Conservation (phyloP, 805 yeast species). For the Nakazawaea anatomiae region DNA sequence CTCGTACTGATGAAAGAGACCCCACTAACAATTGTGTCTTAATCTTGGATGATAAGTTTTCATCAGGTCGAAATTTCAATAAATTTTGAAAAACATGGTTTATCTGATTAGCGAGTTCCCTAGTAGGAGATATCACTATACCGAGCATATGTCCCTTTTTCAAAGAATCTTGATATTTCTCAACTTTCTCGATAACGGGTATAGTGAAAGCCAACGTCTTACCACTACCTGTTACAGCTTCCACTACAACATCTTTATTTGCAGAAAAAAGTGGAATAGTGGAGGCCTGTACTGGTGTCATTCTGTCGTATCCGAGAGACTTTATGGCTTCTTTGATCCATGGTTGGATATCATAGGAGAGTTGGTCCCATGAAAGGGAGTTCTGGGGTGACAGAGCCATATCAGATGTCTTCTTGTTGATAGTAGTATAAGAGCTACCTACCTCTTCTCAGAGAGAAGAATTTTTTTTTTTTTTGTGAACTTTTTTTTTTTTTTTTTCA, state of each 20-base stretch:
- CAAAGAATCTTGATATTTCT: conserved; percentile 26
- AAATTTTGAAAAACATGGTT: conserved; percentile 57
- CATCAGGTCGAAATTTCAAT: conserved; percentile 51
- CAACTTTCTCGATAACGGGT: conserved; percentile 70
- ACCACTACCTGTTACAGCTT: conserved; percentile 98
- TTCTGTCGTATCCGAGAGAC: conserved; percentile 67
- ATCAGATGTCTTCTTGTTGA: background rate
- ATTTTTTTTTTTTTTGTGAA: background rate
- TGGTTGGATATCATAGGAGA: conserved; percentile 49
- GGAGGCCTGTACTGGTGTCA: conserved; percentile 98
- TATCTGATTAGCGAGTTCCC: conserved; percentile 65
- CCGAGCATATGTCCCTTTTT: conserved; percentile 67
- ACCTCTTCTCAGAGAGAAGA: background rate
- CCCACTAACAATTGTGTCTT: conserved; percentile 62
- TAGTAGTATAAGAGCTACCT: too few species aligned
- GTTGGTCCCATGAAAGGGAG: conserved; percentile 58
- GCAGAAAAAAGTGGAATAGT: conserved; percentile 79
- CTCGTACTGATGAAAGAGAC: conserved; percentile 55
- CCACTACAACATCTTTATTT: conserved; percentile 93
- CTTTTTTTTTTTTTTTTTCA: too few species aligned
- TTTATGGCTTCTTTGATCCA: conserved; percentile 69
- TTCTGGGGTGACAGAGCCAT: conserved; percentile 17
- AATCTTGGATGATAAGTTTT: conserved; percentile 23
- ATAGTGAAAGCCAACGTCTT: conserved; percentile 87
- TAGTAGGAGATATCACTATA: conserved; percentile 65